Base-by-base conservation (phyloP, 768 basidiomycete species). In the Saitozyma podzolica region DNA sequence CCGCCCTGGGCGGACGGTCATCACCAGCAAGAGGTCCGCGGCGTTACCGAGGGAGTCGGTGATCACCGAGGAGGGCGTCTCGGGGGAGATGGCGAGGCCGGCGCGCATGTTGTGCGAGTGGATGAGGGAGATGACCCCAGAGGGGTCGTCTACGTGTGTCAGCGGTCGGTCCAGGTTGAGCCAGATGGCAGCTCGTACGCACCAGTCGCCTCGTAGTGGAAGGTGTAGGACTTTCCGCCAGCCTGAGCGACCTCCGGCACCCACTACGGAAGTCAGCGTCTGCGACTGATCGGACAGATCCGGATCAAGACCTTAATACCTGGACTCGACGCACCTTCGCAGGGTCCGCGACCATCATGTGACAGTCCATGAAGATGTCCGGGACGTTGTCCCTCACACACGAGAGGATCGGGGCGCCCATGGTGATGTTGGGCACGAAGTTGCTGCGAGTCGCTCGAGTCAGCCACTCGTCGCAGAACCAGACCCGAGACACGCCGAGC, bases 341-440 rank as follows among this genome's bases (percentile, higher is more conserved):
- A 9, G 96, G 96, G 54, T 97, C 83, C 0, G 92, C 80, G 17
- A 99, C 96, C 96, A 99, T 99, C 96, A 98, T 98, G 81, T 99
- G 96, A 80, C 94, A 97, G 80, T 99, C 96, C 95, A 99, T 98
- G 83, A 93, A 98, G 70, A 97, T 96, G 57, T 86, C 91, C 2
- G 95, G 94, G 19, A 97, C 86, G 42, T 87, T 86, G 79, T 92
- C 92, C 57, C 85, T 83, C 19, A 99, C 88, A 68, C 88, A 90
- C 40, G 89, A 83, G 40, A 98, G 85, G 54, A 98, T 85, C 8
- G 95, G 94, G 41, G 91, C 88, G 61, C 94, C 96, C 89, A 98
- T 92, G 20, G 94, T 93, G 80, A 99, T 96, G 80, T 97, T 98
- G 42, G 94, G 95, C 41, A 99, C 96, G 73, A 99, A 99, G 81